Percentiles rank a stretch among this genome's conserved stretches.
These are phyloP conservation scores for Xerocomus potaroensis DNA, from an alignment of 768 basidiomycete species.

Conservation along the genomic window DNA sequence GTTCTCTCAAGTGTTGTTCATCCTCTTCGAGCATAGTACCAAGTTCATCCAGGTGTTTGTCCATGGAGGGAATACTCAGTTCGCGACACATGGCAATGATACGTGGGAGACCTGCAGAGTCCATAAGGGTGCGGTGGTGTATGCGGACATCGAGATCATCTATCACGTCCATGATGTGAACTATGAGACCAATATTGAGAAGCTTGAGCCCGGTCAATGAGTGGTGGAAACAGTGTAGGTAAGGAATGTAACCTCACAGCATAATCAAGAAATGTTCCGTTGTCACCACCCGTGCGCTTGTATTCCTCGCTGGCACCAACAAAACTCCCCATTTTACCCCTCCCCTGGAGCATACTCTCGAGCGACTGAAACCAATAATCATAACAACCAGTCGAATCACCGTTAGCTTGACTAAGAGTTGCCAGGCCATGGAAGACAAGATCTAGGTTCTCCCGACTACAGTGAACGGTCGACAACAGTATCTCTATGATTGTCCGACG, in stretches of 20 bases:
- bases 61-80: conserved; percentile 61
- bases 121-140: conserved; percentile 87
- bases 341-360: conserved; percentile 68
- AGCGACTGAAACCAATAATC: conserved; percentile 88
- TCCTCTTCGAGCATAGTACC: conserved; percentile 67
- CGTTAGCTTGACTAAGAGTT: conserved; percentile 62
- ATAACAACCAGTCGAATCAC: conserved; percentile 57
- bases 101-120: conserved; percentile 72
- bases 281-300: conserved; percentile 58
- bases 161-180: conserved; percentile 55
- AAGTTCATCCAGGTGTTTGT: conserved; percentile 61
- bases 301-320: conserved; percentile 95
- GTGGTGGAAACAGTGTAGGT: background rate
- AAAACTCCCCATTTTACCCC: conserved; percentile 92
- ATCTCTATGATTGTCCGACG: conserved; percentile 79
- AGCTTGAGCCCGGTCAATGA: conserved; percentile 18
- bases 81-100: conserved; percentile 66
- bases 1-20: conserved; percentile 65
- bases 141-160: conserved; percentile 83
- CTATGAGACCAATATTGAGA: conserved; percentile 68
- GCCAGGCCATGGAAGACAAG: conserved; percentile 76
- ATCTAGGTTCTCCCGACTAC: conserved; percentile 54
- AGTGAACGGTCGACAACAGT: conserved; percentile 68
- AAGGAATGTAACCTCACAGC: conserved; percentile 51
- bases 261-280: conserved; percentile 76